These are phyloP conservation scores for Crassisporium funariophilum DNA, from an alignment of 768 basidiomycete species.

Conservation along the genomic window DNA sequence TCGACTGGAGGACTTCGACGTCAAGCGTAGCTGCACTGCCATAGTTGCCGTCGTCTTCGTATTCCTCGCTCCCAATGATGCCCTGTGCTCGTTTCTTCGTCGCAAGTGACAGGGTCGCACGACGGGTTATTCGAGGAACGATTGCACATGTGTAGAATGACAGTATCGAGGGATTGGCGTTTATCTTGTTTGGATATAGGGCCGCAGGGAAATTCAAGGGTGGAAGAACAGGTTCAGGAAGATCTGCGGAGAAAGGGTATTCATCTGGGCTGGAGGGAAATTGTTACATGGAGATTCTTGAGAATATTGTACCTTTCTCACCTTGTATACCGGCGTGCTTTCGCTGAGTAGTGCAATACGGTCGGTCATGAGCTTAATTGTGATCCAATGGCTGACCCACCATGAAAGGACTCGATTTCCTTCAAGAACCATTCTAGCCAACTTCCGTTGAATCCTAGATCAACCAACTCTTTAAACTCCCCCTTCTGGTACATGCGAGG, in stretches of 20 bases:
- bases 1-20: slow-evolving; percentile 95
- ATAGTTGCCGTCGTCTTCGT: slow-evolving; percentile 96
- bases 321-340: slow-evolving; percentile 95
- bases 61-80: slow-evolving; percentile 66
- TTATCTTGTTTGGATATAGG: slow-evolving; percentile 77
- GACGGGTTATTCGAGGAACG: slow-evolving; percentile 85
- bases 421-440: slow-evolving; percentile 99
- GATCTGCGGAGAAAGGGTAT: slow-evolving; percentile 86
- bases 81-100: slow-evolving; percentile 67
- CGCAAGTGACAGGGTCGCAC: slow-evolving; percentile 67
- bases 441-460: slow-evolving; percentile 76
- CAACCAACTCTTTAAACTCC: slow-evolving; percentile 75
- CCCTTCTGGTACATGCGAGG: slow-evolving; percentile 83
- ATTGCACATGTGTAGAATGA: slow-evolving; percentile 88
- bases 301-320: slow-evolving; percentile 26
- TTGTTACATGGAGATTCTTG: background rate
- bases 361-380: slow-evolving; percentile 14
- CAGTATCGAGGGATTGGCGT: slow-evolving; percentile 85
- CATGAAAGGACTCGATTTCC: slow-evolving; percentile 94
- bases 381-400: slow-evolving; percentile 56
- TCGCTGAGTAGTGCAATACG: slow-evolving; percentile 53
- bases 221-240: slow-evolving; percentile 82
- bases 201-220: slow-evolving; percentile 74
- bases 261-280: slow-evolving; percentile 81
- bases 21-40: slow-evolving; percentile 95